Evolutionary conservation across 2,329 filamentous ascomycete species (phyloP).

Genomic region (Pseudopyrenochaeta lycopersici): DNA sequence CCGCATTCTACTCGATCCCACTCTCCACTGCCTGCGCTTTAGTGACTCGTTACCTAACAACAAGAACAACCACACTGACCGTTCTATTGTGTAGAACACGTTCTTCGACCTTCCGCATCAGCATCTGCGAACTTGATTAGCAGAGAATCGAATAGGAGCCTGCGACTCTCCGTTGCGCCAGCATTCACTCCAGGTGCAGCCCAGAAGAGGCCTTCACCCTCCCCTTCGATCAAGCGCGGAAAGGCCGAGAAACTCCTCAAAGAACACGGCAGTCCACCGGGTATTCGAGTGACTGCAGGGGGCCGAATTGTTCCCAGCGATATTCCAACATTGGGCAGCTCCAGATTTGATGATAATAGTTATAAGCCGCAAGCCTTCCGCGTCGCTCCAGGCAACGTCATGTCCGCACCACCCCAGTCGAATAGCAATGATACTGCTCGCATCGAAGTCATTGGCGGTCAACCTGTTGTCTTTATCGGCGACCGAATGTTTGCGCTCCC

Average conservation of each 20-base stretch:
- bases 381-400: conserved; percentile 28
- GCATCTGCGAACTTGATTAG: conserved; percentile 44
- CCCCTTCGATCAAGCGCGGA: conserved; percentile 60
- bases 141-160: conserved; percentile 33
- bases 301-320: conserved; percentile 62
- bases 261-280: conserved; percentile 61
- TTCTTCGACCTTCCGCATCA: conserved; percentile 52
- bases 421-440: conserved; percentile 32
- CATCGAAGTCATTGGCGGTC: conserved; percentile 41
- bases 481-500: conserved; percentile 44
- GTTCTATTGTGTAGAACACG: conserved; percentile 44
- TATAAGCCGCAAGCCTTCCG: conserved; percentile 37
- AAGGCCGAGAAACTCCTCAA: conserved; percentile 61
- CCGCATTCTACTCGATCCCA: background rate
- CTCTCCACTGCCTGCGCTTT: background rate
- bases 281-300: conserved; percentile 61
- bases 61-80: conserved; percentile 8
- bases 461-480: conserved; percentile 42
- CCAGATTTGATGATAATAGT: conserved; percentile 42
- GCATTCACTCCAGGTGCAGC: conserved; percentile 21
- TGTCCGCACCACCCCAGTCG: conserved; percentile 32
- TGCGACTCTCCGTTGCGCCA: conserved; percentile 30
- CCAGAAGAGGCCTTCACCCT: conserved; percentile 55
- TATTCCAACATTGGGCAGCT: conserved; percentile 41
- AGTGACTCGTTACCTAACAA: background rate